Conservation (phyloP, 2,329 filamentous ascomycete genomes). For the Apiospora sp. region DNA sequence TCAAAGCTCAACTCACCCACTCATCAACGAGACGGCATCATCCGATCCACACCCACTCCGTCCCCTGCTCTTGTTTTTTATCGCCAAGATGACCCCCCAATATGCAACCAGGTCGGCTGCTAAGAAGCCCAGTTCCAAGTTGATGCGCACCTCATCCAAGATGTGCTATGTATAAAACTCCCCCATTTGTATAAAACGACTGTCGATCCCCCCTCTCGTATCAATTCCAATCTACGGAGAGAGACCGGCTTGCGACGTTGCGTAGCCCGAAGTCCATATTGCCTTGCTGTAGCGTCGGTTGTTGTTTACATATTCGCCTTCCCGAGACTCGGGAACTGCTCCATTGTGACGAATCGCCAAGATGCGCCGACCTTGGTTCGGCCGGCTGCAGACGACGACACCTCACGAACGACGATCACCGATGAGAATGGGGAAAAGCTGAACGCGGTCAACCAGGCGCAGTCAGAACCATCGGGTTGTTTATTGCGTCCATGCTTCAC, state of each 20-base stretch:
- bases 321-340: background rate
- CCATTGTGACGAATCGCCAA: background rate
- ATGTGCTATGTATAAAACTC: background rate
- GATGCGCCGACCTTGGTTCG: background rate
- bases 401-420: background rate
- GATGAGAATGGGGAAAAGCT: background rate
- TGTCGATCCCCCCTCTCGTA: background rate
- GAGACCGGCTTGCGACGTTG: background rate
- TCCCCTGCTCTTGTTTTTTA: background rate
- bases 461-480: background rate
- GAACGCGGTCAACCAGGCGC: background rate
- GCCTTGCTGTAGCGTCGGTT: background rate
- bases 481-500: background rate
- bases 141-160: conserved; percentile 2
- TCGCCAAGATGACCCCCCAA: conserved; percentile 3
- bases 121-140: background rate
- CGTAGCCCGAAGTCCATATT: background rate
- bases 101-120: conserved; percentile 1
- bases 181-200: conserved; percentile 11
- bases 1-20: background rate
- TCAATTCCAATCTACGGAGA: background rate
- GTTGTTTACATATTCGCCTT: background rate
- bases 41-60: conserved; percentile 4
- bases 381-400: background rate
- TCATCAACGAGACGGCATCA: background rate